Evolutionary conservation across 495 filamentous ascomycete species (phyloP).

Genomic region (Trichoderma erinaceum): DNA sequence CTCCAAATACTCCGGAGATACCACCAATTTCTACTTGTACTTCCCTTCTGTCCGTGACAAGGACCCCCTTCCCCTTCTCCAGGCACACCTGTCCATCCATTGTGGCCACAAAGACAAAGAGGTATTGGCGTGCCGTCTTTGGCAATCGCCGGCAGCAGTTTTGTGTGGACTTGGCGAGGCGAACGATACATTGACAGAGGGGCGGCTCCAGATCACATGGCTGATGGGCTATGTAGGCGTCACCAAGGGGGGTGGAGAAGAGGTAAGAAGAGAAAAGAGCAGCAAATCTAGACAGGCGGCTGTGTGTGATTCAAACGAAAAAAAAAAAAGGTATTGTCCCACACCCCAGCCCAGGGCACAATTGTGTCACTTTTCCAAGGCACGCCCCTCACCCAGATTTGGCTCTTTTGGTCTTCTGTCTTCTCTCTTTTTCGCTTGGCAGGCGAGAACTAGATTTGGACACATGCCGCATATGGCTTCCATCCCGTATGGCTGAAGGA

Average conservation of each 20-base stretch:
- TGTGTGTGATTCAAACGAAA: neutral
- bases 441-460: neutral
- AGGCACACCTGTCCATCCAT: neutral
- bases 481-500: neutral
- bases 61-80: neutral
- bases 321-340: neutral
- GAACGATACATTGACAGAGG: neutral
- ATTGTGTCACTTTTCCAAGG: neutral
- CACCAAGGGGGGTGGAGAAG: neutral
- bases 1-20: neutral
- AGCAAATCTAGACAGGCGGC: neutral
- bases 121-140: neutral
- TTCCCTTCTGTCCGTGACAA: neutral
- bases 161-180: neutral
- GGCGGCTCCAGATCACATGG: constrained; percentile 12
- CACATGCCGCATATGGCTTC: neutral
- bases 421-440: neutral
- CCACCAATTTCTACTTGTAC: neutral
- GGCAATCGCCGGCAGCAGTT: neutral
- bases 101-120: neutral
- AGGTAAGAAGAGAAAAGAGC: neutral
- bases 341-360: neutral
- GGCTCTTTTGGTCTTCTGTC: neutral
- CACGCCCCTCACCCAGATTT: neutral
- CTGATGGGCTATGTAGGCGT: constrained; percentile 6